Base-by-base conservation (phyloP, 2,329 filamentous ascomycete species). In the Trichoderma oligosporum region DNA sequence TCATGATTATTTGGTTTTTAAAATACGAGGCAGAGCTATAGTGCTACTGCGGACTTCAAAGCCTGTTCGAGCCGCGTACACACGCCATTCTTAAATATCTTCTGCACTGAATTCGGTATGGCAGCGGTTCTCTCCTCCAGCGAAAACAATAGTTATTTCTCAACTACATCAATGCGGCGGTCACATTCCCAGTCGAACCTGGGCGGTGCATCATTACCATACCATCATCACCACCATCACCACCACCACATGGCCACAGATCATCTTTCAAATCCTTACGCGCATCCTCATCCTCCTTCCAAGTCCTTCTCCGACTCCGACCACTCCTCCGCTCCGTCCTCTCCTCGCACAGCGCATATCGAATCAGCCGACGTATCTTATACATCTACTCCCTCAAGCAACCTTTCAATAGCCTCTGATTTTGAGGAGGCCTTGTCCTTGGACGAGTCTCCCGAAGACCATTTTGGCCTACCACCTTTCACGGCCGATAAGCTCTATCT, bases 161-260 rank as follows among this genome's bases (percentile, higher is more conserved):
- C 76, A 42, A 71, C 80, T 14, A 76, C 79, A 47, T 69, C 76
- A 22, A 68, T 86, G 63, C 79, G 78, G 61, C 80, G 83, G 59
- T 85, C 83, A 11, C 81, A 84, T 61, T 86, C 83, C 3, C 81
- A 84, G 63, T 76, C 79, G 49, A 82, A 79, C 63, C 83, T 86
- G 55, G 68, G 74, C 60, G 71, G 77, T 7, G 72, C 72, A 52
- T 71, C 73, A 22, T 70, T 73, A 25, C 67, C 73, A 4, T 67
- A 78, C 57, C 74, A 73, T 61, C 68, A n/a, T n/a, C n/a, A n/a
- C n/a, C n/a, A 78, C 57, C 74, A 73, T 61, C 68, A n/a, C n/a
- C n/a, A n/a, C n/a, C n/a, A 74, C 8, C 76, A 57, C 35, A 25
- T 81, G 16, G 65, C 76, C 42, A 76, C 80, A 31, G 74, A 74